Evolutionary conservation across 2,329 filamentous ascomycete species (phyloP).

Genomic region (Phaeomoniella chlamydospora): DNA sequence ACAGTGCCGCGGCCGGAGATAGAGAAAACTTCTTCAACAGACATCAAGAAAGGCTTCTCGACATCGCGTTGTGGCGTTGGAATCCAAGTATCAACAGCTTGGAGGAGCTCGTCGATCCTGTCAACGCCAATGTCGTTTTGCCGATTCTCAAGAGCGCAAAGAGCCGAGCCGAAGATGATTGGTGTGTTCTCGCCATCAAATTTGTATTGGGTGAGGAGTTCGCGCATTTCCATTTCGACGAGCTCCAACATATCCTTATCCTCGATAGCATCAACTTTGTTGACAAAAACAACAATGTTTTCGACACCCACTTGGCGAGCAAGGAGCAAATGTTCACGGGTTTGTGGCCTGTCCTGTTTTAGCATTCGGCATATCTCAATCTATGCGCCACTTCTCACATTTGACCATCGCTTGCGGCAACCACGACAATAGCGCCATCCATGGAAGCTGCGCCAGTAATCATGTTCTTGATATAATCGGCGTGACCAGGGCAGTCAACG

Average conservation of each 20-base stretch:
- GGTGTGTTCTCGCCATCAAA: conserved; percentile 98
- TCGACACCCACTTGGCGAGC: conserved; percentile 97
- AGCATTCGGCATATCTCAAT: conserved; percentile 6
- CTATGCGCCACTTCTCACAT: conserved; percentile 43
- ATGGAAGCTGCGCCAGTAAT: conserved; percentile 99
- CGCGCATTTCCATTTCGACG: conserved; percentile 99
- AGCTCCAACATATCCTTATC: conserved; percentile 99
- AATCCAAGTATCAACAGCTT: conserved; percentile 89
- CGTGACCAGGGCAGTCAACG: conserved; percentile 99
- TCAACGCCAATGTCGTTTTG: conserved; percentile 70
- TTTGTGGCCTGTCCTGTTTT: conserved; percentile 56
- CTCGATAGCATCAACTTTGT: conserved; percentile 96
- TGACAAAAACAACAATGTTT: conserved; percentile 97
- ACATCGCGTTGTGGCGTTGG: conserved; percentile 85
- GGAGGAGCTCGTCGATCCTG: conserved; percentile 85
- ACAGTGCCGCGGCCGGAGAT: conserved; percentile 92
- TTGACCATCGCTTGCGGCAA: conserved; percentile 95
- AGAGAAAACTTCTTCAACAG: conserved; percentile 84
- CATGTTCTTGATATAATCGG: conserved; percentile 99
- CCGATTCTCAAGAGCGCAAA: conserved; percentile 82
- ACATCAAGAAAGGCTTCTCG: conserved; percentile 99
- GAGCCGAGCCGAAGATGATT: conserved; percentile 90
- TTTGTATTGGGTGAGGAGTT: conserved; percentile 80
- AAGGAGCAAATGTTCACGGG: conserved; percentile 91
- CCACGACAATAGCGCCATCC: conserved; percentile 97